A percentile compares a stretch with the other conserved stretches of the same genome.
These are phyloP conservation scores for Malassezia cuniculi DNA, from an alignment of 1,284 basidiomycete genomes.

Conservation along the genomic window DNA sequence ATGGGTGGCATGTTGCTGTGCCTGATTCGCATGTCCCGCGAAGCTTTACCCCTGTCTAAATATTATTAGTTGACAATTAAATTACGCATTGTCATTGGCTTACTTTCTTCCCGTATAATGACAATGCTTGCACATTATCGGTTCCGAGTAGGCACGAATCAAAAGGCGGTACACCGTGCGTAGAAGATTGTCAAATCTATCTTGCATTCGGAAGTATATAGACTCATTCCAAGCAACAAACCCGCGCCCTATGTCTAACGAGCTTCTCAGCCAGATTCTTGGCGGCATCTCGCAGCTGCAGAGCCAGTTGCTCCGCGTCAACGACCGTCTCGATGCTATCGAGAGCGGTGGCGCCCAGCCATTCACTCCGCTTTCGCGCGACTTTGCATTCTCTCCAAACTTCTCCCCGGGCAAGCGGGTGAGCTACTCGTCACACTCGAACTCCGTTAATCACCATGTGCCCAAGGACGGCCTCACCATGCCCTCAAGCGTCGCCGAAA, in stretches of 20 bases:
- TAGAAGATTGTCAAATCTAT: too few species aligned
- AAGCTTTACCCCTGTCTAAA: too few species aligned
- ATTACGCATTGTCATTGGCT: too few species aligned
- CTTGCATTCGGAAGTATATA: too few species aligned
- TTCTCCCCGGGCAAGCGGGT: constrained; percentile 24
- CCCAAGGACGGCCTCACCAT: constrained; percentile 13
- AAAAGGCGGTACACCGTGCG: too few species aligned
- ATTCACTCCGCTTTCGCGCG: not conserved
- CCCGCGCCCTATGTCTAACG: constrained; percentile 11
- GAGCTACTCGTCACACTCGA: constrained; percentile 16
- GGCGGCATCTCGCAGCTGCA: constrained; percentile 32
- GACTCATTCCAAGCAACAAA: too few species aligned
- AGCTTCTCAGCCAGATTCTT: constrained; percentile 28
- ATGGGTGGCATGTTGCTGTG: too few species aligned
- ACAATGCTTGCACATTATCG: too few species aligned
- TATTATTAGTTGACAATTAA: too few species aligned
- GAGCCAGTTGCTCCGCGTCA: constrained; percentile 24
- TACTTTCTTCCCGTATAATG: too few species aligned
- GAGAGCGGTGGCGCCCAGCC: not conserved
- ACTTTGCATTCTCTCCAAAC: constrained; percentile 8
- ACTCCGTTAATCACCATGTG: constrained; percentile 11
- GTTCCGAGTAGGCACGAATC: too few species aligned
- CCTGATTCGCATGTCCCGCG: too few species aligned
- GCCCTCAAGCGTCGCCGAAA: constrained; percentile 10
- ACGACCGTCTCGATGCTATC: constrained; percentile 12